Evolutionary conservation across 75 land plant genomes (phyloP).

Genomic region (Ceratopteris richardii): DNA sequence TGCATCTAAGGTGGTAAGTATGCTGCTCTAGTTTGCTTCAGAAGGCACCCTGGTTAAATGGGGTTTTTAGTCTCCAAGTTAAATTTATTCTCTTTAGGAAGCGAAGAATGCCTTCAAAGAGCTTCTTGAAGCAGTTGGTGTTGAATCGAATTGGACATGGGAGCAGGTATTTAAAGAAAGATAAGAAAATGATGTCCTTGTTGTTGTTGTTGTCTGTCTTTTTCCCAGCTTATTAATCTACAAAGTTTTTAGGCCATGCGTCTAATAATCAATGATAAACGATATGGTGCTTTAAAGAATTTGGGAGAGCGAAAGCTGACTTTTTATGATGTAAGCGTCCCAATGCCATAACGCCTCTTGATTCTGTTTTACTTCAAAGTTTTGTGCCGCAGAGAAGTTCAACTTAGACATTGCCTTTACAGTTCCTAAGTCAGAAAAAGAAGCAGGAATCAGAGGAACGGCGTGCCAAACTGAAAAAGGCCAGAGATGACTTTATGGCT

Average conservation of each 20-base stretch:
- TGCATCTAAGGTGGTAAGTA: conserved; percentile 64
- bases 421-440: conserved; percentile 70
- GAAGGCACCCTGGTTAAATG: too few species aligned
- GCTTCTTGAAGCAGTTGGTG: conserved; percentile 76
- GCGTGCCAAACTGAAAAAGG: conserved; percentile 69
- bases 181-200: neutral
- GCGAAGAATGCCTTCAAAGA: conserved; percentile 91
- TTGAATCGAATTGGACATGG: conserved; percentile 95
- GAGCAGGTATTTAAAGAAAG: conserved; percentile 53
- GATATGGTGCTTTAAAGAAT: conserved; percentile 89
- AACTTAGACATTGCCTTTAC: neutral
- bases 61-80: too few species aligned
- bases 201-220: neutral
- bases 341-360: too few species aligned
- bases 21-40: neutral
- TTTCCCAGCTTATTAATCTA: neutral
- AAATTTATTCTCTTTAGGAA: too few species aligned
- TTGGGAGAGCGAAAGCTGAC: conserved; percentile 93
- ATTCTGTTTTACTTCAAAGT: too few species aligned
- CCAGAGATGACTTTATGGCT: conserved; percentile 64
- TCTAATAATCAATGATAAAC: conserved; percentile 85
- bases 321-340: conserved; percentile 67
- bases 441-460: conserved; percentile 65
- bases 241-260: conserved; percentile 66
- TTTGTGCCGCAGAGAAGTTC: too few species aligned